phyloP scores from a whole-genome alignment of 192 early-diverging fungal species.

The Neocallimastix lanati region DNA sequence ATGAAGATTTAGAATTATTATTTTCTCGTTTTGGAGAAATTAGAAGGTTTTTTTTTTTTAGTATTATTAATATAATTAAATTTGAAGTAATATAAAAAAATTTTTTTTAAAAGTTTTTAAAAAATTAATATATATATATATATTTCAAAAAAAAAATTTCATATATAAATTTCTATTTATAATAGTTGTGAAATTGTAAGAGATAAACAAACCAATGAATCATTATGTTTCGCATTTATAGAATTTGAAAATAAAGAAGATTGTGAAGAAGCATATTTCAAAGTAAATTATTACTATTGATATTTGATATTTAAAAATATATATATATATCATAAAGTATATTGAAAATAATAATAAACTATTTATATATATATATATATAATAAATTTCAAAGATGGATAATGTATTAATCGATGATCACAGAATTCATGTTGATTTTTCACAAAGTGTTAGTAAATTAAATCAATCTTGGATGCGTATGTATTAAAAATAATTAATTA shows the following conservation, averaged over 20 bases:
- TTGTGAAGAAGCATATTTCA: slow-evolving; percentile 41
- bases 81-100: too few species aligned
- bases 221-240: slow-evolving; percentile 87
- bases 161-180: too few species aligned
- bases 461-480: slow-evolving; percentile 59
- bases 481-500: slow-evolving; percentile 13
- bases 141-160: too few species aligned
- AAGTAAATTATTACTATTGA: neutral
- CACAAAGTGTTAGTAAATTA: slow-evolving; percentile 76
- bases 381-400: slow-evolving; percentile 48
- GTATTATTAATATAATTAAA: too few species aligned
- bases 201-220: slow-evolving; percentile 62
- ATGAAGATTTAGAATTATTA: slow-evolving; percentile 80
- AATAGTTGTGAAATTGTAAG: slow-evolving; percentile 75
- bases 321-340: too few species aligned
- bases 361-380: neutral
- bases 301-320: too few species aligned
- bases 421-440: slow-evolving; percentile 92
- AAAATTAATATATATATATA: too few species aligned
- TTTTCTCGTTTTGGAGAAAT: slow-evolving; percentile 86
- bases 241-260: slow-evolving; percentile 77
- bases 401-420: slow-evolving; percentile 91
- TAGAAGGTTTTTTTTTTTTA: slow-evolving; percentile 20
- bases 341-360: too few species aligned
- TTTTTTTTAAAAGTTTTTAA: too few species aligned